Evolutionary conservation across 2,329 filamentous ascomycete genomes (phyloP), one percentile per base, ranked within the genome.

Genomic region (Delphinella strobiligena): DNA sequence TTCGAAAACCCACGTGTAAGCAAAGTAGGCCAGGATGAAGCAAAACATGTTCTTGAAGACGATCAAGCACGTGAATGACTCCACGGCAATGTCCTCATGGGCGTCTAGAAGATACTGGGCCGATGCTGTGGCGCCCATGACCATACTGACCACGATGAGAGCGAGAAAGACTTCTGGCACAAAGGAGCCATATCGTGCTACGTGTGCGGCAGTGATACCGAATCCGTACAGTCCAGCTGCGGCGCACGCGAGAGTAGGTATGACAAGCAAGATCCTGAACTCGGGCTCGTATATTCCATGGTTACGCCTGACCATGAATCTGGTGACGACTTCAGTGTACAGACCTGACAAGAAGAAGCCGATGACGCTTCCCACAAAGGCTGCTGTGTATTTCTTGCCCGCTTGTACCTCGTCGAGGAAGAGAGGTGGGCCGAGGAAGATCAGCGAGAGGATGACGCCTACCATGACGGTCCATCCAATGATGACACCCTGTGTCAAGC

Each of bases 391-490:
- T 41, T 86, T 75, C 58, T 89, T 87, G n/a, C 88, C 88, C 1
- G 83, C 85, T 53, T 83, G 64, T 38, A 84, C 76, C 61, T 91
- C 80, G 51, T 76, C 68, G 73, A 88, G 94, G 67, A 78, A 91
- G 31, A 88, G 74, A 1, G 85, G 84, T 2, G 81, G 80, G 2
- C 80, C 79, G 34, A 93, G 71, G 63, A 91, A 89, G 49, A 93
- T 79, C 43, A 80, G 75, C n/a, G 80, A 82, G 34, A 93, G 65
- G 48, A 91, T 77, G 45, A 91, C 80, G 41, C 84, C 82, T 48
- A 93, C 89, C 54, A 95, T 85, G 12, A 95, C 84, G 1, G 88
- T 93, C 88, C 89, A 96, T 47, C 88, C 89, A 53, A 95, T 94
- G 54, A 94, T 75, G 4, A 83, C 76, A 12, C 88, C 88, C 68